Percentiles rank a stretch among this genome's conserved stretches.
phyloP scores from a whole-genome alignment of 345 rosid species.

The Syzygium aqueum region DNA sequence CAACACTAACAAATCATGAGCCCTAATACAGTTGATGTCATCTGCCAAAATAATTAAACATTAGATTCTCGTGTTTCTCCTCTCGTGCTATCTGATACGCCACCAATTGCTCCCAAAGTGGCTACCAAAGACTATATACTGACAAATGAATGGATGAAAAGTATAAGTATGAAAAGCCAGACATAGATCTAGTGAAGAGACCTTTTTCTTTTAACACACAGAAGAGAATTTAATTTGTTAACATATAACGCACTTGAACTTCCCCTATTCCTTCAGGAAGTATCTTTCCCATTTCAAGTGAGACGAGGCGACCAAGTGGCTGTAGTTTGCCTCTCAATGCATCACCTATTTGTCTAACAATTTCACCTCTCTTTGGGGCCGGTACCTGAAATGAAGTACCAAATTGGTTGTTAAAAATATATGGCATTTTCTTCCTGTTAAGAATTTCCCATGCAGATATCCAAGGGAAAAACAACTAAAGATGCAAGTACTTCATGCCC shows the following conservation, averaged over 20 bases:
- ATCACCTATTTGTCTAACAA: slow-evolving; percentile 93
- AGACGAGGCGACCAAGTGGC: slow-evolving; percentile 77
- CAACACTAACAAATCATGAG: not conserved
- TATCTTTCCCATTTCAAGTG: slow-evolving; percentile 98
- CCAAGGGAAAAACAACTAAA: not conserved
- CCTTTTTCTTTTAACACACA: not conserved
- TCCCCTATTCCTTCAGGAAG: slow-evolving; percentile 97
- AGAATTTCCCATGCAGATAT: not conserved
- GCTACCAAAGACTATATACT: not conserved
- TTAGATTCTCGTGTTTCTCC: not conserved
- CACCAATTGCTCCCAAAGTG: not conserved
- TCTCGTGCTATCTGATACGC: not conserved
- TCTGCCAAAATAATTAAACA: not conserved
- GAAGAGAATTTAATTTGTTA: not conserved
- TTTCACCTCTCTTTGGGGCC: slow-evolving; percentile 95
- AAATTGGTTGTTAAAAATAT: not conserved
- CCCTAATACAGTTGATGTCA: not conserved
- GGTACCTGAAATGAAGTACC: slow-evolving; percentile 47
- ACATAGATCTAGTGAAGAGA: not conserved
- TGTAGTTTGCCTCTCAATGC: slow-evolving; percentile 75
- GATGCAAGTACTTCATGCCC: not conserved
- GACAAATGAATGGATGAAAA: not conserved
- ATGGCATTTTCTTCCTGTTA: not conserved
- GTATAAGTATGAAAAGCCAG: not conserved
- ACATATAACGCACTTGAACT: slow-evolving; percentile 56